Evolutionary conservation across 129 eudicot genomes (phyloP).

Genomic region (Arctium lappa): DNA sequence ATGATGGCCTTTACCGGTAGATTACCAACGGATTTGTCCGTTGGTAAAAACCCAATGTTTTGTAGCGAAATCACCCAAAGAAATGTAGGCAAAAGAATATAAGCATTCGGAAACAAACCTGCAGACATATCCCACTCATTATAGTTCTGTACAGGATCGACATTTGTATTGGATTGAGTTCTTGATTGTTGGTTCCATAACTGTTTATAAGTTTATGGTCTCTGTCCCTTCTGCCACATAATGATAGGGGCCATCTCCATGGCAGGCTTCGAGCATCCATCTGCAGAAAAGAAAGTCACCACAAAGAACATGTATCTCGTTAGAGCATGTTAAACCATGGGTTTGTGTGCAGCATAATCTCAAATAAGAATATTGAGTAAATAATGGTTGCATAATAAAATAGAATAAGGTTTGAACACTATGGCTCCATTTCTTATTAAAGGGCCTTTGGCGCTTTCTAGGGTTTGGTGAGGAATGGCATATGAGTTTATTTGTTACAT

Average conservation of each 20-base stretch:
- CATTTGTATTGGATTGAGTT: slow-evolving; percentile 38
- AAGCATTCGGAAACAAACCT: slow-evolving; percentile 40
- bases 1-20: too few species aligned
- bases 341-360: background rate
- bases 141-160: slow-evolving; percentile 34
- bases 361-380: background rate
- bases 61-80: too few species aligned
- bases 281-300: slow-evolving; percentile 32
- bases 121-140: slow-evolving; percentile 66
- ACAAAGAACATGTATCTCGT: slow-evolving; percentile 11
- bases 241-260: slow-evolving; percentile 89
- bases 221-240: slow-evolving; percentile 79
- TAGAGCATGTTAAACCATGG: background rate
- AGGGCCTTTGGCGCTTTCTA: background rate
- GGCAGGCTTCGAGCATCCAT: slow-evolving; percentile 92
- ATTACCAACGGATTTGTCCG: too few species aligned
- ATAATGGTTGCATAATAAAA: background rate
- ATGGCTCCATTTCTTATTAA: background rate
- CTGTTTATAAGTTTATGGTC: slow-evolving; percentile 75
- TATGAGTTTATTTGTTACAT: background rate
- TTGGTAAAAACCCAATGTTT: too few species aligned
- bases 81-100: background rate
- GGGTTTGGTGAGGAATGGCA: background rate
- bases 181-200: slow-evolving; percentile 63
- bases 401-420: background rate